Percentiles rank a stretch among this genome's conserved stretches.
Conservation (phyloP, 192 early-diverging fungal species). For the Coemansia sp. region DNA sequence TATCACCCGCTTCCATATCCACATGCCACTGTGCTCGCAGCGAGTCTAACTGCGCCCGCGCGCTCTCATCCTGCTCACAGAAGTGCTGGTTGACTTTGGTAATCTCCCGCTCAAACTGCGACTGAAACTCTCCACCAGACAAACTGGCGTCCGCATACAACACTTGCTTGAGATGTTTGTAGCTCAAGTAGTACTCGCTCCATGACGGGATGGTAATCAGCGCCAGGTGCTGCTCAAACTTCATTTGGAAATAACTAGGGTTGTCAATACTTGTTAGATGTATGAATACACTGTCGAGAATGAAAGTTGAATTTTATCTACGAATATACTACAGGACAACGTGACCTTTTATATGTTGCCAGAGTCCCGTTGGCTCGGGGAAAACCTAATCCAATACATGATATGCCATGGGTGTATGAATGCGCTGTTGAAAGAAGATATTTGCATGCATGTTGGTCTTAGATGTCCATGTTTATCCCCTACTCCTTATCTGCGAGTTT, state of each 20-base stretch:
- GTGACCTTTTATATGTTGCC: no score
- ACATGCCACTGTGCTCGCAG: constrained; percentile 27
- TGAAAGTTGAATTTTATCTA: no score
- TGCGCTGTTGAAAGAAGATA: no score
- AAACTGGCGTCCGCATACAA: constrained; percentile 22
- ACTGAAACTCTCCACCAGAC: constrained; percentile 26
- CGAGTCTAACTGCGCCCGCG: constrained; percentile 13
- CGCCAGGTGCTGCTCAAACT: constrained; percentile 61
- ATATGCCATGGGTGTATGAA: no score
- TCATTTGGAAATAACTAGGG: constrained; percentile 26
- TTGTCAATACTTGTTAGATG: not conserved
- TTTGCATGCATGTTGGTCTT: no score
- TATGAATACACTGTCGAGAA: no score
- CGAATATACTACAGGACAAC: no score
- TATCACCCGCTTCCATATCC: constrained; percentile 5
- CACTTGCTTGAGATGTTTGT: constrained; percentile 54
- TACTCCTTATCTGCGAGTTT: no score
- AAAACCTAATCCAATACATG: no score
- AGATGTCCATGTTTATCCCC: no score
- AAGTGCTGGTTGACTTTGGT: constrained; percentile 58
- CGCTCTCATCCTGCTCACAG: constrained; percentile 42
- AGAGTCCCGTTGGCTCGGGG: no score
- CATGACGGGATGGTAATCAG: constrained; percentile 56
- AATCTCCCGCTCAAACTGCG: constrained; percentile 47
- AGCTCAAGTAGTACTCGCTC: constrained; percentile 58